Evolutionary conservation across 805 yeast genomes (phyloP), one percentile per base, ranked within the genome.

Genomic region (Starmerella kuoi): DNA sequence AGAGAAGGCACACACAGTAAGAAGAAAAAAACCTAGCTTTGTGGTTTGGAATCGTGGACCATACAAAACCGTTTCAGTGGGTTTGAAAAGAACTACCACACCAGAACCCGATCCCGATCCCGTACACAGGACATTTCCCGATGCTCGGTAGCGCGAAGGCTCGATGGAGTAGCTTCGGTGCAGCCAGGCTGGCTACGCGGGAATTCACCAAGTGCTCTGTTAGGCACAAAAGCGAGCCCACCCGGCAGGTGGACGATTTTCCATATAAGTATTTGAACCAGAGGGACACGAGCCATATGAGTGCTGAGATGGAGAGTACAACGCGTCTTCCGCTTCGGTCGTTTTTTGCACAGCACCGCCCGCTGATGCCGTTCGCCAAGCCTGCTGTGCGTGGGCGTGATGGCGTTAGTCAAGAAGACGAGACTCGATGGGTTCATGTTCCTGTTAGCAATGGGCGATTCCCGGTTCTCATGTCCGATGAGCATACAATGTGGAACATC

Each of bases 271-370:
- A 40, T 19, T 39, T 54, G 22, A 42, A 44, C 20, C 47, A 39
- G 20, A 31, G 23, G 20, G 55, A 54, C 44, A 42, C 44, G 24
- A 46, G 45, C 30, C 48, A 44, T 30, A 48, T 50, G 54, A 49
- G 49, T 37, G 56, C 54, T 22, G 46, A 42, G 40, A 45, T 51
- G 41, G 54, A 46, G 34, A 39, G 45, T 42, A 42, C 54, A 7
- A 30, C 46, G 5, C 4, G 38, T n/a, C 51, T 58, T 18, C 55
- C 60, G 21, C 48, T 53, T 19, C 68, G 66, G 33, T 66, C 70
- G 2, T 54, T 69, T 30, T 65, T 67, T 50, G 69, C 72, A 11
- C 70, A 72, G 12, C 66, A 67, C 48, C 61, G 66, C 27, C 73
- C 73, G 2, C 52, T 69, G 30, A 51, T 68, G 46, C 67, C 69